A percentile compares a stretch with the other conserved stretches of the same genome.
Evolutionary conservation across 2,329 filamentous ascomycete species (phyloP).

Genomic region (Xylogone sp.): DNA sequence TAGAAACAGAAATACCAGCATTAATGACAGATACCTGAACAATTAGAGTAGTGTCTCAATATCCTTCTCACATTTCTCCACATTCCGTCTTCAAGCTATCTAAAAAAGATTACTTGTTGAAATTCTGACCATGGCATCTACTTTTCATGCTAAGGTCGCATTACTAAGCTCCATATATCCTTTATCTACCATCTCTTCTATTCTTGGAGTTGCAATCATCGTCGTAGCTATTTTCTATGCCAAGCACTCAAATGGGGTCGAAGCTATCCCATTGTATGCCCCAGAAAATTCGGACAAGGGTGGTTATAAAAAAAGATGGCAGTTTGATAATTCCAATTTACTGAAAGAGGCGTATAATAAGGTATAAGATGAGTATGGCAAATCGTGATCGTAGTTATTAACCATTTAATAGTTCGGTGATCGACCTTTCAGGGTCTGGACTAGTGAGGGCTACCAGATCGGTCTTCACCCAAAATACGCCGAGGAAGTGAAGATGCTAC

Average conservation of each 20-base stretch:
- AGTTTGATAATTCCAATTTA: slow-evolving; percentile 2
- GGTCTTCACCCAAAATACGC: slow-evolving; percentile 8
- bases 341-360: slow-evolving; percentile 7
- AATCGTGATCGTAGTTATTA: not conserved
- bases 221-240: not conserved
- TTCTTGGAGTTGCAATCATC: too few species aligned
- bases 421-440: slow-evolving; percentile 9
- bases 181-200: too few species aligned
- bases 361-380: not conserved
- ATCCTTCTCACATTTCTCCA: too few species aligned
- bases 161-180: too few species aligned
- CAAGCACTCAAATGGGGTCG: not conserved
- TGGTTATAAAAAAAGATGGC: slow-evolving; percentile 5
- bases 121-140: too few species aligned
- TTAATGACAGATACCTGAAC: too few species aligned
- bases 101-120: too few species aligned
- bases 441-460: slow-evolving; percentile 10
- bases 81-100: too few species aligned
- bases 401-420: slow-evolving; percentile 1
- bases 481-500: slow-evolving; percentile 13
- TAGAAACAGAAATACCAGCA: too few species aligned
- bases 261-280: not conserved
- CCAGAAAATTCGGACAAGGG: not conserved
- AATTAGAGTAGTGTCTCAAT: too few species aligned
- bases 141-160: too few species aligned